Evolutionary conservation across 2,329 filamentous ascomycete species (phyloP), one percentile per base, ranked within the genome.

Genomic region (Nannizzia gypsea): DNA sequence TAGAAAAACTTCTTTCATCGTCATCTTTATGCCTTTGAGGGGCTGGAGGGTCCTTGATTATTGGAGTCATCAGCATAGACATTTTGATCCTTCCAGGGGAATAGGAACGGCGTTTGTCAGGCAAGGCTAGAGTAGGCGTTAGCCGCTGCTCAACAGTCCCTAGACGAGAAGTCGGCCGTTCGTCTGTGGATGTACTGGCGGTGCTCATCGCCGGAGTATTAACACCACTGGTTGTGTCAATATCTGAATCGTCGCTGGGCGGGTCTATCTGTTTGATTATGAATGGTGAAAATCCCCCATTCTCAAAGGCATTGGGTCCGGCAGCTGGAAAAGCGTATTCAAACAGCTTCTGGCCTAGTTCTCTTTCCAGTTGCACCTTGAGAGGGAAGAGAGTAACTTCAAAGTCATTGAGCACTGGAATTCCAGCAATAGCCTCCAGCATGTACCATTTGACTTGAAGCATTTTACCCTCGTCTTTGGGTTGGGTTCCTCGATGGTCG

Each of bases 321-420:
- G 89, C 83, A 9, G 88, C 89, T 0, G 93, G 95, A 77, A 99
- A 99, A 66, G 99, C 90, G 73, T 99, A 99, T 74, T 96, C 91
- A 66, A 99, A 96, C 1, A 99, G 78, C 66, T 87, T 90, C 75
- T 95, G 92, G 50, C 91, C 92, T 56, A 96, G 86, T 67, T 97
- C 91, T 38, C 86, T 87, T 73, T 99, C 93, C 38, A 99, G 79
- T 71, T 99, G 93, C 22, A 99, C 85, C 72, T 90, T 95, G 71
- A 99, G 82, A 0, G 93, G 95, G 71, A 95, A 91, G 20, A 99
- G 77, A 59, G 91, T 90, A 59, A 99, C 89, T 72, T 97, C 91
- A 68, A 99, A 99, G 67, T 95, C 88, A 66, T 97, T 92, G 79
- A 99, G 89, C 34, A 99, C 91, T 0, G 92, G 90, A 63, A 99